Conservation (phyloP, 2,329 filamentous ascomycete genomes). For the Xylaria sp. region DNA sequence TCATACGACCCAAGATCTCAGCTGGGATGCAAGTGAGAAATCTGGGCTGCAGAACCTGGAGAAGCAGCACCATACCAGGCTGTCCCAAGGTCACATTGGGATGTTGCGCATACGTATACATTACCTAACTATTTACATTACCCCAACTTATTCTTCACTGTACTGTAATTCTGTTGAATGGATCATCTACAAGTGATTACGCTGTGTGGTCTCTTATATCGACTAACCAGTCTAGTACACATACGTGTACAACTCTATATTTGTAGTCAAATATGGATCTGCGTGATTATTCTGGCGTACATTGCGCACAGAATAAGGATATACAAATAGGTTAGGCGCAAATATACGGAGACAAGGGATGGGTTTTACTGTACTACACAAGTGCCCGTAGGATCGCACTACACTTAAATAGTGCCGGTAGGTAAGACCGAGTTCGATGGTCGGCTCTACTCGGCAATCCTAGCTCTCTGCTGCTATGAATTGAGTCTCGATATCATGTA, state of each 20-base stretch:
- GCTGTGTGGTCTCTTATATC: background rate
- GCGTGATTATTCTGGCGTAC: background rate
- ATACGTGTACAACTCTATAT: background rate
- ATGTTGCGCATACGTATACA: constrained; percentile 20
- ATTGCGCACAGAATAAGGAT: background rate
- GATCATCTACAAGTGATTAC: background rate
- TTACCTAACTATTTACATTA: background rate
- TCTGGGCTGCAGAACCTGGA: background rate
- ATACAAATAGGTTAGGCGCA: background rate
- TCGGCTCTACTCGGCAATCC: background rate
- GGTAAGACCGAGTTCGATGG: background rate
- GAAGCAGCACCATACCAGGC: background rate
- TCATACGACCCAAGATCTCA: constrained; percentile 19
- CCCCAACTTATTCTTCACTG: too few relatives aligned
- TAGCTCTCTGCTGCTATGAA: background rate
- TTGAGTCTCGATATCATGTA: background rate
- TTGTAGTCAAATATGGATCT: background rate
- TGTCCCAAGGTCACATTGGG: background rate
- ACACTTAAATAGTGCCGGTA: background rate
- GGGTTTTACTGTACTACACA: background rate
- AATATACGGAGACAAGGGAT: background rate
- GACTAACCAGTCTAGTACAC: background rate
- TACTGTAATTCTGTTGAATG: background rate
- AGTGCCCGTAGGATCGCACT: background rate
- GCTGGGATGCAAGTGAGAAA: constrained; percentile 33